Evolutionary conservation across 805 yeast species (phyloP).

Genomic region (Hanseniaspora jakobsenii): DNA sequence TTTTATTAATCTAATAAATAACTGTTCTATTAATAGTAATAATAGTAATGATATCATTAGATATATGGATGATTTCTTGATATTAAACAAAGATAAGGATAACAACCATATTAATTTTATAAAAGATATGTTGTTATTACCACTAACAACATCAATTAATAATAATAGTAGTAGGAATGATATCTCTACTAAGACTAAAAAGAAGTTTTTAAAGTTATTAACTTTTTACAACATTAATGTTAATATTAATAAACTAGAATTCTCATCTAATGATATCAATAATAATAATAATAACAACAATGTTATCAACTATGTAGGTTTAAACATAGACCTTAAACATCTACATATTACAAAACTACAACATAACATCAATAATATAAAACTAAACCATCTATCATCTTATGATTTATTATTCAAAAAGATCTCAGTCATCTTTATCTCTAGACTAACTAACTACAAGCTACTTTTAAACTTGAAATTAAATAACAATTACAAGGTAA

Average conservation of each 20-base stretch:
- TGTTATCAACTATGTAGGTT: conserved; percentile 36
- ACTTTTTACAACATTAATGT: conserved; percentile 34
- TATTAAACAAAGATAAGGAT: conserved; percentile 43
- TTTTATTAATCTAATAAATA: conserved; percentile 20
- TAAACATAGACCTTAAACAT: conserved; percentile 27
- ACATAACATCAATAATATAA: conserved; percentile 19
- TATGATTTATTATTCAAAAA: too few species aligned
- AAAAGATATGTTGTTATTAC: too few species aligned
- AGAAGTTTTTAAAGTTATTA: too few species aligned
- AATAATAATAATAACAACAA: conserved; percentile 17
- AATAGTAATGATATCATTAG: conserved; percentile 35
- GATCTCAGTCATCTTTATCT: too few species aligned
- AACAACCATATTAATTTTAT: conserved; percentile 21
- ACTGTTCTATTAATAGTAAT: conserved; percentile 15
- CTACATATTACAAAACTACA: conserved; percentile 31
- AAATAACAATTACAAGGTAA: too few species aligned
- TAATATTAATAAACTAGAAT: conserved; percentile 32
- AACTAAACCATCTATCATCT: conserved; percentile 16
- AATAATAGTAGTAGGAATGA: too few species aligned
- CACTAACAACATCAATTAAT: too few species aligned
- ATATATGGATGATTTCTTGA: conserved; percentile 74
- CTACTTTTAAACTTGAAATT: too few species aligned
- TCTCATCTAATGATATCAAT: conserved; percentile 17
- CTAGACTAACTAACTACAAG: too few species aligned
- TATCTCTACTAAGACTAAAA: too few species aligned